Evolutionary conservation across 75 land plant species (phyloP), one percentile per base, ranked within the genome.

Genomic region (Pinus taeda): DNA sequence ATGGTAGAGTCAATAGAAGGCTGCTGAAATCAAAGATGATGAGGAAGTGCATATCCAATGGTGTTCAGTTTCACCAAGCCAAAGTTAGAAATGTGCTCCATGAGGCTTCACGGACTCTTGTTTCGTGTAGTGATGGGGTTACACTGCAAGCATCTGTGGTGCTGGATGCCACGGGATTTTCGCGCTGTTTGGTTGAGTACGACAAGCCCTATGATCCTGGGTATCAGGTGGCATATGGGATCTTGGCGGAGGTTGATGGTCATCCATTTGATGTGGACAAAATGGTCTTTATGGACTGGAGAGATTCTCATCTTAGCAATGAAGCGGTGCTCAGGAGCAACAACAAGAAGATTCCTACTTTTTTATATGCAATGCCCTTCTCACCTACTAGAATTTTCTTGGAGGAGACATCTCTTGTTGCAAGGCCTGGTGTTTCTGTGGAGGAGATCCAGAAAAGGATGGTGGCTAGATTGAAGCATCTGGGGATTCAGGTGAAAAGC

Each of bases 271-370:
- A 94, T 74, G 49, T 89, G 73, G 89, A 97, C 79, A 92, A 97
- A 79, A 97, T 97, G 99, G 87, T 97, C 15, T 95, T 97, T 80
- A 97, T 97, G 99, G 99, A 97, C 63, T 97, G 99, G 99, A 85
- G 99, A 71, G 99, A 97, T 81, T 87, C 93, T 8, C 98, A 97
- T 76, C 78, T 97, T 9, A 75, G 69, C 21, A 75, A 71, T 37
- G 77, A 84, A 21, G 21, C 63, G 39, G 79, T 80, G 17, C 30
- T 94, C 42, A 83, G 75, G 77, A 74, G 79, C 29, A 82, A 83
- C 42, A 97, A 97, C 71, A 61, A 75, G 17, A 88, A 78, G 79
- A 83, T 95, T 36, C 99, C 99, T 12, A 94, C 99, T 60, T 97
- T 97, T 78, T 69, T 97, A 3, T 97, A 97, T 83, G 99, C 99